Percentiles rank a stretch among this genome's conserved stretches.
Conservation (phyloP, 2,329 filamentous ascomycete genomes). For the Ascochyta viciae-villosae region DNA sequence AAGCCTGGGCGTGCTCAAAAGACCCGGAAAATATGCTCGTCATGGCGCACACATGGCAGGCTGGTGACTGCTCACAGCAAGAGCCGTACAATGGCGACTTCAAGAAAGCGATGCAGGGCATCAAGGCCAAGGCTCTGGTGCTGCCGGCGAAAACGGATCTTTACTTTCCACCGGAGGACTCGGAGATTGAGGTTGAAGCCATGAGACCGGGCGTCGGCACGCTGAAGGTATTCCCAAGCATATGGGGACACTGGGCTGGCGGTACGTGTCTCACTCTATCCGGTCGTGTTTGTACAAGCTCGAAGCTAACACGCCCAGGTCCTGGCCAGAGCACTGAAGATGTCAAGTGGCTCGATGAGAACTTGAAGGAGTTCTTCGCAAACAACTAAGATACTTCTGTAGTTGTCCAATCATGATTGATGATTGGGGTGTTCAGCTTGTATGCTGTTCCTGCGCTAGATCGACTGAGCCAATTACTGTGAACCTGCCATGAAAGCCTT, state of each 20-base stretch:
- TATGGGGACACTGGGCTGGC: conserved; percentile 68
- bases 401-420: too few species aligned
- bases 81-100: conserved; percentile 73
- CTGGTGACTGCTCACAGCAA: conserved; percentile 72
- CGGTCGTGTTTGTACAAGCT: background rate
- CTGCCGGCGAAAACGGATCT: conserved; percentile 76
- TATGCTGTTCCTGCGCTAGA: conserved; percentile 13
- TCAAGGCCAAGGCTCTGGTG: conserved; percentile 76
- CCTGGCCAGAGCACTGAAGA: conserved; percentile 76
- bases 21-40: conserved; percentile 77
- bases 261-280: conserved; percentile 49
- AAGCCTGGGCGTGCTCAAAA: conserved; percentile 74
- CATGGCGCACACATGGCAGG: conserved; percentile 83
- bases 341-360: conserved; percentile 73
- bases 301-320: conserved; percentile 51
- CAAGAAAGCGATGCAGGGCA: conserved; percentile 65
- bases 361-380: conserved; percentile 62
- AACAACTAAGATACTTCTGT: conserved; percentile 21
- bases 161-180: conserved; percentile 84
- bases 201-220: conserved; percentile 67
- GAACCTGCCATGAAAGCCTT: conserved; percentile 35
- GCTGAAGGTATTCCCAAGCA: conserved; percentile 62
- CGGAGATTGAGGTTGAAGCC: conserved; percentile 71
- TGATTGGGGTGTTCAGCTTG: background rate
- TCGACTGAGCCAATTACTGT: conserved; percentile 28